Base-by-base conservation (phyloP, 208 protist species). In the Vickermania spadyakhi region DNA sequence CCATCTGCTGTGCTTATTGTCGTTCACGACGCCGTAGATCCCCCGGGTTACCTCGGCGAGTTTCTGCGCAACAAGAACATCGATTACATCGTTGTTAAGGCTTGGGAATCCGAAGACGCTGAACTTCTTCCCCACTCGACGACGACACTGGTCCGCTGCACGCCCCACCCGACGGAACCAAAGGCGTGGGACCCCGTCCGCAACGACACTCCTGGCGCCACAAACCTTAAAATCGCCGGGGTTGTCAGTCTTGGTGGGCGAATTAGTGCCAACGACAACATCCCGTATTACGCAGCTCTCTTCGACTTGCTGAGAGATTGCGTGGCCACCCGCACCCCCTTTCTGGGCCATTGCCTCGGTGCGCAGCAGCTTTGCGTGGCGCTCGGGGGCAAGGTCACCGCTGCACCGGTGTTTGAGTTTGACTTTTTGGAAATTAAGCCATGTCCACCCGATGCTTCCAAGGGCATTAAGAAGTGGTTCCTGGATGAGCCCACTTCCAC, bases 221-320 rank as follows among this genome's bases (percentile, higher is more conserved):
- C 36, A 45, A 7, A 7, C 18, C 18, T 45, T n/a, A 27, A 57
- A 55, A 62, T 73, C 51, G 55, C 62, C 1, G 68, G 51, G 2
- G 68, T 73, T 25, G 68, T 28, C 1, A 69, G 56, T 26, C 62
- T 73, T 41, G 68, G 68, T 2, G 68, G 68, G 21, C 66, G 60
- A 3, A 70, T 73, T 55, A 73, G 68, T 52, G 62, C 56, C 28
- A 73, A 73, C 45, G 68, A 73, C 28, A 26, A 73, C 7, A 55
- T 61, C 7, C 56, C 68, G 2, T 52, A 73, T 57, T 68, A 64
- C 31, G 49, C 55, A 1, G 31, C 45, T 0, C 56, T 68, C 36
- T 29, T 51, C 2, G 14, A 28, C 18, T 26, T 73, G 11, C 57
- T 73, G 53, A 53, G 62, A 25, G 64, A 58, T 2, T 73, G 68